Evolutionary conservation across 169 alveolate genomes (phyloP).

Genomic region (Eimeria brunetti): DNA sequence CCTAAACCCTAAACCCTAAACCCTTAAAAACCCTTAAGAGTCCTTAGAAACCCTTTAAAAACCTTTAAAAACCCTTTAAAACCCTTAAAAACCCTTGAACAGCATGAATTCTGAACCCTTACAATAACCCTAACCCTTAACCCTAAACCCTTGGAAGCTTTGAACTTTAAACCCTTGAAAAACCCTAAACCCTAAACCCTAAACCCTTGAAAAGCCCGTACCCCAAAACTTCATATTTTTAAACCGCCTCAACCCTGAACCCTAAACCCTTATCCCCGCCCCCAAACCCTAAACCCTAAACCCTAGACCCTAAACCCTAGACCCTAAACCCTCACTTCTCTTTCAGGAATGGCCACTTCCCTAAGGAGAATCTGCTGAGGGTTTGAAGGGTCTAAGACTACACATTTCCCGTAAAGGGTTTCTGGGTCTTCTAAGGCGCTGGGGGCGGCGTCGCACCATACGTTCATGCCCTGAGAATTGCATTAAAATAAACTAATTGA

Average conservation of each 20-base stretch:
- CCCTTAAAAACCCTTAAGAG: too few species aligned
- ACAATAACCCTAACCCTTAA: background rate
- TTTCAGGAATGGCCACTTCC: background rate
- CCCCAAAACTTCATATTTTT: too few species aligned
- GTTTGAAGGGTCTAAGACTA: constrained; percentile 70
- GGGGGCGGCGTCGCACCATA: constrained; percentile 72
- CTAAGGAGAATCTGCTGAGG: background rate
- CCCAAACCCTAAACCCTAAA: too few species aligned
- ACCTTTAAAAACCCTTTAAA: background rate
- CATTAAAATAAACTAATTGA: background rate
- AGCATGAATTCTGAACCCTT: background rate
- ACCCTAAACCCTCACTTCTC: constrained; percentile 19
- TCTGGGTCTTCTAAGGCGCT: background rate
- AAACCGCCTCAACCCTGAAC: too few species aligned
- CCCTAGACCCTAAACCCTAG: too few species aligned
- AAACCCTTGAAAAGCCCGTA: background rate
- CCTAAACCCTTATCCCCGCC: background rate
- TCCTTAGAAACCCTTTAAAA: too few species aligned
- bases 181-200: too few species aligned
- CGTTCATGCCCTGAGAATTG: constrained; percentile 34
- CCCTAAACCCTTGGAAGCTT: background rate
- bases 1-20: too few species aligned
- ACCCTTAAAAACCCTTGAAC: background rate
- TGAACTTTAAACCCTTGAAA: background rate
- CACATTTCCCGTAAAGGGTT: constrained; percentile 21